Conservation (phyloP, 768 basidiomycete species). For the Pleurotus tuoliensis region DNA sequence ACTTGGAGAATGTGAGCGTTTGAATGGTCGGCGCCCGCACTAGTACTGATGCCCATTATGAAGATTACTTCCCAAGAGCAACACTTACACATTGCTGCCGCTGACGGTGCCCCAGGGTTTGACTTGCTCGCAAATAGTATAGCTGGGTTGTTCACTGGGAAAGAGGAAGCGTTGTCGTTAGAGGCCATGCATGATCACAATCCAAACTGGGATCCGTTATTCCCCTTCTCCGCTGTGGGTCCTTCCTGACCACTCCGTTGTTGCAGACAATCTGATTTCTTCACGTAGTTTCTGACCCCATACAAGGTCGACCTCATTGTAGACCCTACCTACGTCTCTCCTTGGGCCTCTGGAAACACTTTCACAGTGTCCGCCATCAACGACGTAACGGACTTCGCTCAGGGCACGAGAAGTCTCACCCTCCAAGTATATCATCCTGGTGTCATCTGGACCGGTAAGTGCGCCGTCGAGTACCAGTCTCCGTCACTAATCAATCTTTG, state of each 20-base stretch:
- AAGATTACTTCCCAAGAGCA: conserved; percentile 72
- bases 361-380: conserved; percentile 60
- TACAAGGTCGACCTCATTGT: conserved; percentile 71
- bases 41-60: not conserved
- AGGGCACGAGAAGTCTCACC: conserved; percentile 67
- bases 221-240: conserved; percentile 73
- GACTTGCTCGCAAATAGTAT: conserved; percentile 57
- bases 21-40: too few species aligned
- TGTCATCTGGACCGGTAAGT: conserved; percentile 78
- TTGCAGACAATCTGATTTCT: conserved; percentile 4
- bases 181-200: conserved; percentile 74
- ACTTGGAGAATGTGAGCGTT: conserved; percentile 75
- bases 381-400: conserved; percentile 46
- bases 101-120: conserved; percentile 82
- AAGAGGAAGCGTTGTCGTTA: conserved; percentile 33
- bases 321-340: conserved; percentile 44
- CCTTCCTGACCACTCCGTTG: not conserved
- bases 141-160: conserved; percentile 52
- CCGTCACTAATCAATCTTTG: not conserved
- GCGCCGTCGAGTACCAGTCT: not conserved
- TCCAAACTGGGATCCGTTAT: conserved; percentile 84
- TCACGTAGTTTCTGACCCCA: conserved; percentile 70
- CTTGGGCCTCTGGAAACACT: conserved; percentile 32
- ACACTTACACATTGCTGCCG: conserved; percentile 74
- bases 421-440: conserved; percentile 73